These are phyloP conservation scores for Apiospora saccharicola DNA, from an alignment of 2,329 filamentous ascomycete genomes.

Conservation along the genomic window DNA sequence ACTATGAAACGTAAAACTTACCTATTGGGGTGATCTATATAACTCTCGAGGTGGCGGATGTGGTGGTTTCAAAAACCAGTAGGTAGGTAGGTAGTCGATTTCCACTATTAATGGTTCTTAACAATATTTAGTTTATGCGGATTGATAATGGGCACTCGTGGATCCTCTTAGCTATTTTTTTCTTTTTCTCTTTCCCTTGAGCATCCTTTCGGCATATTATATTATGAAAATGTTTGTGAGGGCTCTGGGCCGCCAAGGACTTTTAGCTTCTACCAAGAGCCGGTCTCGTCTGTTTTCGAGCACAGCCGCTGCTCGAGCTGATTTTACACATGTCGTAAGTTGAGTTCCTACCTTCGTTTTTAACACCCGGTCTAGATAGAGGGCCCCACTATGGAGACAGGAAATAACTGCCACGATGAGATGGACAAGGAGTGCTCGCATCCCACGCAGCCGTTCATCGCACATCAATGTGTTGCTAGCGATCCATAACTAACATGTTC, in stretches of 20 bases:
- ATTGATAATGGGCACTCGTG: not conserved
- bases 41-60: not conserved
- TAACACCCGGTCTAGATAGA: not conserved
- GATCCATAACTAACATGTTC: not conserved
- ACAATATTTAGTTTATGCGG: not conserved
- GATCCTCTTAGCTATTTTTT: constrained; percentile 6
- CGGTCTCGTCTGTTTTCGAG: constrained; percentile 37
- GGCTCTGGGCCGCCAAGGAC: constrained; percentile 24
- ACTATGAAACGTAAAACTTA: not conserved
- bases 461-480: not conserved
- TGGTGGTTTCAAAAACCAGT: not conserved
- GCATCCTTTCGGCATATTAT: constrained; percentile 18
- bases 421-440: not conserved
- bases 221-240: constrained; percentile 26
- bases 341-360: not conserved
- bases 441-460: not conserved
- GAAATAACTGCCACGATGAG: not conserved
- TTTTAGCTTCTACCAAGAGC: constrained; percentile 6
- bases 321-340: constrained; percentile 48
- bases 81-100: not conserved
- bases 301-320: constrained; percentile 37
- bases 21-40: not conserved
- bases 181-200: not conserved
- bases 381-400: not conserved
- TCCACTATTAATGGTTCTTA: constrained; percentile 7